Conservation (phyloP, 352 stramenopile genomes). For the Pythium volutum region DNA sequence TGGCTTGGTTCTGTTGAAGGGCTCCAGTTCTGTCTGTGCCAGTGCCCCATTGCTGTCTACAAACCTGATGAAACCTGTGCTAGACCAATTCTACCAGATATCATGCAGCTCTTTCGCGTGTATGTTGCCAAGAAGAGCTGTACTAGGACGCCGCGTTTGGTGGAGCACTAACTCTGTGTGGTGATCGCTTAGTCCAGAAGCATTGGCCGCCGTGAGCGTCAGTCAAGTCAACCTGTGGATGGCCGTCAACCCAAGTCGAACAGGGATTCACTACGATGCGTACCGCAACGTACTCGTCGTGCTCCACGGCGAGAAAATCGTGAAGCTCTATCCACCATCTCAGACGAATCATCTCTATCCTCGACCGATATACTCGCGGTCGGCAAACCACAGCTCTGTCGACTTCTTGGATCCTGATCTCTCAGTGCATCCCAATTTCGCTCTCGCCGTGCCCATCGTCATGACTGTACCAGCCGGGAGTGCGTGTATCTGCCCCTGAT, state of each 20-base stretch:
- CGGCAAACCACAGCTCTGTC: slow-evolving; percentile 74
- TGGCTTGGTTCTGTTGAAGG: slow-evolving; percentile 70
- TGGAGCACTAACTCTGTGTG: background rate
- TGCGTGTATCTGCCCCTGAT: slow-evolving; percentile 18
- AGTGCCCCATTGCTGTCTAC: slow-evolving; percentile 67
- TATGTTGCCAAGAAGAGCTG: slow-evolving; percentile 31
- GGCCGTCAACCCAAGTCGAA: slow-evolving; percentile 48
- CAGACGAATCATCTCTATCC: slow-evolving; percentile 52
- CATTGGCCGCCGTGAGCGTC: slow-evolving; percentile 37
- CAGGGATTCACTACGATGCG: slow-evolving; percentile 79
- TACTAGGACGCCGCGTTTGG: background rate
- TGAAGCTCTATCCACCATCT: slow-evolving; percentile 68
- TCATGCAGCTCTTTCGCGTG: slow-evolving; percentile 63
- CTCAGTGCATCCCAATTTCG: slow-evolving; percentile 31
- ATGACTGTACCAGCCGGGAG: slow-evolving; percentile 50
- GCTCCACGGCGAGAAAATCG: slow-evolving; percentile 60
- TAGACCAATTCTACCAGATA: slow-evolving; percentile 34
- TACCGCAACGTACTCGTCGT: slow-evolving; percentile 80
- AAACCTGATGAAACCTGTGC: slow-evolving; percentile 47
- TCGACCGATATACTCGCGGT: slow-evolving; percentile 65
- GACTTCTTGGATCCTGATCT: slow-evolving; percentile 42
- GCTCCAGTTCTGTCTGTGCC: slow-evolving; percentile 82
- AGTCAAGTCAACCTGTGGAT: slow-evolving; percentile 88
- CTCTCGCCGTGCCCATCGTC: slow-evolving; percentile 22
- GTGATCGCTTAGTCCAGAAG: slow-evolving; percentile 33